A percentile compares a stretch with the other conserved stretches of the same genome.
Evolutionary conservation across 1,284 basidiomycete genomes (phyloP).

Genomic region (Cryptococcus sp.): DNA sequence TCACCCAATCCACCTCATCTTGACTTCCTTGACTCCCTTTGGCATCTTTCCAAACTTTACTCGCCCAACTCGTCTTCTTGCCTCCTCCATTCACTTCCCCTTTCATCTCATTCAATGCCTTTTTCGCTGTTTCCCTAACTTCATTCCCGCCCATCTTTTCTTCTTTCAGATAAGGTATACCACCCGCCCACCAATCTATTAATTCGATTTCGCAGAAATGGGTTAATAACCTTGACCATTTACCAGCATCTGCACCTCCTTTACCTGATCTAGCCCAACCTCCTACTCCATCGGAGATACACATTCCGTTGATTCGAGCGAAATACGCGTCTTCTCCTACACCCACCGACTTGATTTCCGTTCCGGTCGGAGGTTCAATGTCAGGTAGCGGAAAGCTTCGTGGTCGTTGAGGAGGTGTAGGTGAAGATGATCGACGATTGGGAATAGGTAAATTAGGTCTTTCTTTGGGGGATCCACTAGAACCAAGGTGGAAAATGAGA

Average conservation of each 20-base stretch:
- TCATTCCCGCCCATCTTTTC: neutral
- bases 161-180: conserved; percentile 28
- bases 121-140: neutral
- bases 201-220: conserved; percentile 45
- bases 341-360: conserved; percentile 14
- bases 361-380: conserved; percentile 20
- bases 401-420: conserved; percentile 26
- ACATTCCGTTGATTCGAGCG: conserved; percentile 39
- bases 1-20: too few relatives aligned
- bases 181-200: conserved; percentile 37
- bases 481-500: conserved; percentile 39
- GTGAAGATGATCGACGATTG: neutral
- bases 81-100: neutral
- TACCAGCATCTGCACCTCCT: conserved; percentile 39
- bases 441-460: conserved; percentile 14
- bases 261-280: conserved; percentile 40
- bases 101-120: neutral
- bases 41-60: conserved; percentile 10
- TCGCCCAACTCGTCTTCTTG: conserved; percentile 8
- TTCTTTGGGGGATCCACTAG: conserved; percentile 37
- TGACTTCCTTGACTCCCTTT: neutral
- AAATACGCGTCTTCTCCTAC: conserved; percentile 50
- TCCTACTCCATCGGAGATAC: conserved; percentile 49
- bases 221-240: conserved; percentile 42
- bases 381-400: conserved; percentile 35